phyloP scores from a whole-genome alignment of 2,329 filamentous ascomycete species.

The Claviceps pusilla region DNA sequence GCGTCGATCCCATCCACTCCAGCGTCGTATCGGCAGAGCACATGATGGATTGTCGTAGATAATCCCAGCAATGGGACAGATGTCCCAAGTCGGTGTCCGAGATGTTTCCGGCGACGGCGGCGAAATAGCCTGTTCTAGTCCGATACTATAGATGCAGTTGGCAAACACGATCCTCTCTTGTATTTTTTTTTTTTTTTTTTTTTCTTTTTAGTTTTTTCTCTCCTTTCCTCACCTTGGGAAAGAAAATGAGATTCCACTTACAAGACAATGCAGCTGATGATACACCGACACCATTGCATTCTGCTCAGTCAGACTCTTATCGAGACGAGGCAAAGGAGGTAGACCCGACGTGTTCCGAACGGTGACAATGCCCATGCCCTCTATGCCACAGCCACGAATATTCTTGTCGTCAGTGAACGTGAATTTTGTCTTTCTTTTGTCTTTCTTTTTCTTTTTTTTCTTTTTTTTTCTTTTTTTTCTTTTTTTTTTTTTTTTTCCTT shows the following conservation, averaged over 20 bases:
- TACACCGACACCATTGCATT: conserved; percentile 1
- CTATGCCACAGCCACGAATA: not conserved
- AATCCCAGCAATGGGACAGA: conserved; percentile 2
- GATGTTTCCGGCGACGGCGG: not conserved
- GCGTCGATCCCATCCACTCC: not conserved
- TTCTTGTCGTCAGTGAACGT: too few species aligned
- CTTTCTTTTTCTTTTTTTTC: too few species aligned
- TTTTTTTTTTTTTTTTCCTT: too few species aligned
- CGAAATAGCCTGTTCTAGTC: not conserved
- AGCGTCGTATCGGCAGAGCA: conserved; percentile 1
- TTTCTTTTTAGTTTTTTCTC: too few species aligned
- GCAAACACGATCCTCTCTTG: not conserved
- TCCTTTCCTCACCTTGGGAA: not conserved
- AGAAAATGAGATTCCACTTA: not conserved
- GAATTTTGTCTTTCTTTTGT: too few species aligned
- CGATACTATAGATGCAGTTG: not conserved
- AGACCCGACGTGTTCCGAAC: not conserved
- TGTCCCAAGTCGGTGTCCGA: not conserved
- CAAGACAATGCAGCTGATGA: conserved; percentile 2
- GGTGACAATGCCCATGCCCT: not conserved
- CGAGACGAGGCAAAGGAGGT: not conserved
- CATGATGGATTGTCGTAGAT: not conserved
- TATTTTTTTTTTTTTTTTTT: not conserved
- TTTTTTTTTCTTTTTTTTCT: too few species aligned
- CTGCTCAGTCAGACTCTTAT: not conserved